These are phyloP conservation scores for Xylariaceae sp. DNA, from an alignment of 2,329 filamentous ascomycete genomes.

Conservation along the genomic window DNA sequence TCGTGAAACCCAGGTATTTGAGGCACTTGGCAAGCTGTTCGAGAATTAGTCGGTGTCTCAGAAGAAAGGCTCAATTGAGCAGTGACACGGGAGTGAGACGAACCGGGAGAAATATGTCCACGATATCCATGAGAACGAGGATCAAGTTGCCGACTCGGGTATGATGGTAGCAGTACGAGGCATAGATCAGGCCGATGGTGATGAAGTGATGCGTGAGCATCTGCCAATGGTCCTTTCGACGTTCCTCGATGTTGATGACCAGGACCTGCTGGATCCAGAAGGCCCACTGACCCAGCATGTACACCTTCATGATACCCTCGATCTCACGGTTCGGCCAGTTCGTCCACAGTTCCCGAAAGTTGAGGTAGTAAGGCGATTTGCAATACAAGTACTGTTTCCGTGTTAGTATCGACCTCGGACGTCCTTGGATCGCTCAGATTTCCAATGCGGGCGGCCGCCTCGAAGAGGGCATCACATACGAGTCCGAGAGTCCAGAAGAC, in stretches of 20 bases:
- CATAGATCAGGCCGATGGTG: slow-evolving; percentile 71
- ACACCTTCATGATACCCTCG: slow-evolving; percentile 69
- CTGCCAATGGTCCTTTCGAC: slow-evolving; percentile 89
- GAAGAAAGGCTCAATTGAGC: background rate
- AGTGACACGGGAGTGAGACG: slow-evolving; percentile 25
- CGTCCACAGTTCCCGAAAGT: slow-evolving; percentile 72
- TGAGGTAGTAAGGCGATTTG: slow-evolving; percentile 69
- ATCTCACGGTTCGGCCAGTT: slow-evolving; percentile 77
- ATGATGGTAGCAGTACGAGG: slow-evolving; percentile 80
- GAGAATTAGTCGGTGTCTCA: slow-evolving; percentile 5
- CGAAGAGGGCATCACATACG: slow-evolving; percentile 42
- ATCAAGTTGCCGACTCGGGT: slow-evolving; percentile 85
- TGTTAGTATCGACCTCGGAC: slow-evolving; percentile 3
- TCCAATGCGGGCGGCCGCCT: too few species aligned
- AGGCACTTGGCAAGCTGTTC: slow-evolving; percentile 78
- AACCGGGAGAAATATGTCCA: slow-evolving; percentile 83
- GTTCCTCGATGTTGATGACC: slow-evolving; percentile 89
- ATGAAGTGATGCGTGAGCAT: slow-evolving; percentile 95
- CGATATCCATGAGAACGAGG: slow-evolving; percentile 85
- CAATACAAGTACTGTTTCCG: slow-evolving; percentile 65
- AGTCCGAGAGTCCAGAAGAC: slow-evolving; percentile 78
- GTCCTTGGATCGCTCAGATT: too few species aligned
- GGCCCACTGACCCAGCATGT: slow-evolving; percentile 81
- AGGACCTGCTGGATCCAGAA: slow-evolving; percentile 95
- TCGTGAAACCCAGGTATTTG: slow-evolving; percentile 76